Base-by-base conservation (phyloP, 805 yeast genomes). In the Osmozyma mogii region DNA sequence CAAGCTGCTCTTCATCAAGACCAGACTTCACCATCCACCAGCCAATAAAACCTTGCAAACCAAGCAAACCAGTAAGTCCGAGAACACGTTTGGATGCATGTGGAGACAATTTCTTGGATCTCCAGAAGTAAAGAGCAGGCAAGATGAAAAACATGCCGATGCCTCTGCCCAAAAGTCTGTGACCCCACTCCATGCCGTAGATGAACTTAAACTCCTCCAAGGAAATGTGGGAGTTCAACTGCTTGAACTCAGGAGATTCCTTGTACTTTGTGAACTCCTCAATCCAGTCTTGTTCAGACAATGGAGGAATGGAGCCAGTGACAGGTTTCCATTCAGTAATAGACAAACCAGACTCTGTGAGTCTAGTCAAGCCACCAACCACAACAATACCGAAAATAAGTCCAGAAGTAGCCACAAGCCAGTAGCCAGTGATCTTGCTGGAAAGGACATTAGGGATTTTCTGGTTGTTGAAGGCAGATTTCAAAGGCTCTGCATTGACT, bases 11-110 rank as follows among this genome's bases (percentile, higher is more conserved):
- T 47, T 80, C 81, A 50, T 87, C 94, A 32, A 92, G 68, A 17
- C 98, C 98, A 7, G 96, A 84, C 47, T 83, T 77, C 30, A 92
- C 98, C 98, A 92, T 92, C 99, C 99, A 92, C 98, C 98, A 92
- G 18, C 98, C 98, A 42, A 92, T 80, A 30, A 79, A 82, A 30
- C 98, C 98, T 64, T 92, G 98, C 27, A 92, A 61, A 8, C 95
- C 99, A 34, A 92, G 67, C 29, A 92, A 60, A 0, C 69, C 75
- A 24, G 94, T 72, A 26, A 92, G 70, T 2, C 84, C 84, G 13
- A 83, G 55, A 10, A 92, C 62, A 42, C 84, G 70, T 33, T 63
- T 62, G 28, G 84, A 78, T 3, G 83, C 79, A 35, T 75, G 76
- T 3, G 72, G 57, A 3, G 87, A 75, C 8, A 89, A 75, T 39